phyloP scores from a whole-genome alignment of 495 filamentous ascomycete genomes.

The Neurospora sp. region DNA sequence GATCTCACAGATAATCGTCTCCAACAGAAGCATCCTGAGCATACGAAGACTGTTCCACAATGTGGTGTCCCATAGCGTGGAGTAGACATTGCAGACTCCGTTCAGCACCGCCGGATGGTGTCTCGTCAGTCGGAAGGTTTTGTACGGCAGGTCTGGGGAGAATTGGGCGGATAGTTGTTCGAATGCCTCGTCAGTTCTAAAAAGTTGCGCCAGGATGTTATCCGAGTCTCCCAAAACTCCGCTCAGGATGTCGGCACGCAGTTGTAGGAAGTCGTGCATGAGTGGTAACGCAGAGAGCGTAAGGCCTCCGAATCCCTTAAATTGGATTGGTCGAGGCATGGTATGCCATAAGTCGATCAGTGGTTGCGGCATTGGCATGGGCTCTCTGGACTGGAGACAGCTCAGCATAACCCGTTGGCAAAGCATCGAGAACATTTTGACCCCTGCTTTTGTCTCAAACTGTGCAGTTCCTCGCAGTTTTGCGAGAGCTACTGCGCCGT shows the following conservation, averaged over 20 bases:
- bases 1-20: constrained; percentile 36
- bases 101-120: constrained; percentile 33
- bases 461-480: constrained; percentile 47
- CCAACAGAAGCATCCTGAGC: constrained; percentile 46
- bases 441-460: constrained; percentile 43
- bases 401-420: constrained; percentile 34
- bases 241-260: constrained; percentile 31
- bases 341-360: constrained; percentile 29
- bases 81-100: constrained; percentile 45
- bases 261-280: constrained; percentile 35
- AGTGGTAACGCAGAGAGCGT: constrained; percentile 3
- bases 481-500: constrained; percentile 47
- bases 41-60: constrained; percentile 48
- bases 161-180: constrained; percentile 32
- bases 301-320: not conserved
- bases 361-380: constrained; percentile 30
- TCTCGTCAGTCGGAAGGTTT: constrained; percentile 20
- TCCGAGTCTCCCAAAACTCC: constrained; percentile 27
- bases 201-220: constrained; percentile 35
- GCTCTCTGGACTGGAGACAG: constrained; percentile 27
- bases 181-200: constrained; percentile 42
- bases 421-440: constrained; percentile 48
- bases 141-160: constrained; percentile 28
- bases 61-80: constrained; percentile 39
- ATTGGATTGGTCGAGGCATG: constrained; percentile 16